Conservation (phyloP, 2,329 filamentous ascomycete species). For the Salinomyces thailandicus region DNA sequence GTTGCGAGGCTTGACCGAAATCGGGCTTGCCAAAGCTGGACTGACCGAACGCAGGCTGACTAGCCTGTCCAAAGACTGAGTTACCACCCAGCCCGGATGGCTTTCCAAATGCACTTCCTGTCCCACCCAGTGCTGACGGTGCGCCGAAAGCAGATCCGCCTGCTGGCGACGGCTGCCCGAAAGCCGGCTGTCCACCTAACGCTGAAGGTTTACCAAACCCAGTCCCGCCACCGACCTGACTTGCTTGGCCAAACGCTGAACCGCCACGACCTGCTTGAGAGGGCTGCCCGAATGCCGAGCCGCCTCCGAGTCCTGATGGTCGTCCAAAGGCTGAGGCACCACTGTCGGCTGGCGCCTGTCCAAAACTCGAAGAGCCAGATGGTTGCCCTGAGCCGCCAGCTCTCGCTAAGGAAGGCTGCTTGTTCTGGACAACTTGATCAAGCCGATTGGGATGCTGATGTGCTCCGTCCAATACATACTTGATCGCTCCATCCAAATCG, state of each 20-base stretch:
- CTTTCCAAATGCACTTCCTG: slow-evolving; percentile 21
- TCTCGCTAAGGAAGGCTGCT: slow-evolving; percentile 1
- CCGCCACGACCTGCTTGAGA: slow-evolving; percentile 3
- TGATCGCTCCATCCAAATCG: slow-evolving; percentile 61
- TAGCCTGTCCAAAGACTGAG: slow-evolving; percentile 19
- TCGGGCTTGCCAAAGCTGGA: slow-evolving; percentile 19
- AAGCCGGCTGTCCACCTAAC: slow-evolving; percentile 4
- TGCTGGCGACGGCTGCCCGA: slow-evolving; percentile 10
- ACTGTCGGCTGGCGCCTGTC: not conserved
- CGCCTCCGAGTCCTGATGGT: slow-evolving; percentile 7
- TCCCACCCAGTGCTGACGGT: slow-evolving; percentile 5
- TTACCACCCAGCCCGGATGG: slow-evolving; percentile 10
- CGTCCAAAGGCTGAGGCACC: slow-evolving; percentile 13
- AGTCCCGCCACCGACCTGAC: slow-evolving; percentile 1
- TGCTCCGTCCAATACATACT: slow-evolving; percentile 55
- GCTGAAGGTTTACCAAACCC: slow-evolving; percentile 9
- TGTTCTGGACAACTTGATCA: slow-evolving; percentile 9
- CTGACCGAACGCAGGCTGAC: slow-evolving; percentile 18
- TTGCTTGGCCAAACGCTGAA: slow-evolving; percentile 8
- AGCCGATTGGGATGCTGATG: slow-evolving; percentile 64
- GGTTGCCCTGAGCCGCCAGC: not conserved
- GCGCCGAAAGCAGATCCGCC: slow-evolving; percentile 9
- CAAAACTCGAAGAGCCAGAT: slow-evolving; percentile 2
- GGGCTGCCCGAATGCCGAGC: slow-evolving; percentile 10
- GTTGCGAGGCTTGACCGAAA: slow-evolving; percentile 29